Evolutionary conservation across 208 protist species (phyloP).

Genomic region (Leishmania gerbilli): DNA sequence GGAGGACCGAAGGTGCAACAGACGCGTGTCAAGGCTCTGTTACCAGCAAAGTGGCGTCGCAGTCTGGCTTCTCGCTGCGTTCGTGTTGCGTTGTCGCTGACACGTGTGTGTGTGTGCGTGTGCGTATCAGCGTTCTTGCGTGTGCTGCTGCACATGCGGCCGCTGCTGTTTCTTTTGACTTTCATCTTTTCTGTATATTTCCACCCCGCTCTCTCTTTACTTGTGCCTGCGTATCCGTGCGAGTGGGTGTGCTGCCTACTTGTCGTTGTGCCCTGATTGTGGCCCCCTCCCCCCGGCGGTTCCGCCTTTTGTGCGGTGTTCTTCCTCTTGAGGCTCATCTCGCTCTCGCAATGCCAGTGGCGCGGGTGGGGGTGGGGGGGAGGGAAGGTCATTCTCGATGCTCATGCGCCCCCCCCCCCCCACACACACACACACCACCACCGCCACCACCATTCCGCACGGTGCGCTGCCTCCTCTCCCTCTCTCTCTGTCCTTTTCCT

Average conservation of each 20-base stretch:
- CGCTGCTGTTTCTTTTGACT: not conserved
- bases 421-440: too few relatives aligned
- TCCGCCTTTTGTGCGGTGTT: too few relatives aligned
- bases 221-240: not conserved
- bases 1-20: not conserved
- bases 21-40: constrained; percentile 6
- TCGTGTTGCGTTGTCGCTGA: not conserved
- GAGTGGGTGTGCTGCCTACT: not conserved
- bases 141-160: not conserved
- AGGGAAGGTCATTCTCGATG: too few relatives aligned
- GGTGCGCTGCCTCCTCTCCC: not conserved
- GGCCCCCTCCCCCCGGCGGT: not conserved
- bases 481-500: not conserved
- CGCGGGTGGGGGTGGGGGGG: too few relatives aligned
- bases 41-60: constrained; percentile 3
- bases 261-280: constrained; percentile 4
- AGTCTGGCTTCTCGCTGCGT: not conserved
- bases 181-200: not conserved
- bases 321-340: too few relatives aligned
- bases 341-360: too few relatives aligned
- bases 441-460: not conserved
- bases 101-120: not conserved
- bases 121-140: not conserved
- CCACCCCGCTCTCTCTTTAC: not conserved
- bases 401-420: too few relatives aligned